Evolutionary conservation across 371 early-diverging fungal species (phyloP).

Genomic region (Apophysomyces trapeziformis): DNA sequence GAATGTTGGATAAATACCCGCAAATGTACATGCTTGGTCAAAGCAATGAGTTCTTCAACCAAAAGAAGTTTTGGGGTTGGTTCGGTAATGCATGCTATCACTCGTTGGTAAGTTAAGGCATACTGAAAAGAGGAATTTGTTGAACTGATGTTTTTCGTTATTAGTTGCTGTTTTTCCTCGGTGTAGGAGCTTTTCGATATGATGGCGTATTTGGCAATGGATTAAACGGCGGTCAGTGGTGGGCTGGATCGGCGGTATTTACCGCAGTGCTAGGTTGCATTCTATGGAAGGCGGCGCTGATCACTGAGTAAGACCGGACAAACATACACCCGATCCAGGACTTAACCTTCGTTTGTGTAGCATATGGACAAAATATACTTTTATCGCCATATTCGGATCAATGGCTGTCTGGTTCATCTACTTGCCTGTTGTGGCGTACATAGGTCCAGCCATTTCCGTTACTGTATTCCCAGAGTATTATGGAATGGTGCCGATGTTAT

Average conservation of each 20-base stretch:
- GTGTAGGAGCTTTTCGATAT: constrained; percentile 61
- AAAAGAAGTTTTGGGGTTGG: constrained; percentile 93
- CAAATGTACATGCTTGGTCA: constrained; percentile 97
- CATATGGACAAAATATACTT: constrained; percentile 87
- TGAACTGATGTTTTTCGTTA: background rate
- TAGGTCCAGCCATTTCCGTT: constrained; percentile 82
- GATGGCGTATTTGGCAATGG: constrained; percentile 71
- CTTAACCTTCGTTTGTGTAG: constrained; percentile 26
- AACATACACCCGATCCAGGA: background rate
- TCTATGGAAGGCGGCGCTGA: constrained; percentile 81
- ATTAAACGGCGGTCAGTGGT: constrained; percentile 77
- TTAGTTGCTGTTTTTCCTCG: constrained; percentile 67
- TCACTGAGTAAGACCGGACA: constrained; percentile 68
- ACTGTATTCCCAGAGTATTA: constrained; percentile 72
- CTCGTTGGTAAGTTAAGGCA: constrained; percentile 61
- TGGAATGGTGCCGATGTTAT: constrained; percentile 79
- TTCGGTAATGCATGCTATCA: constrained; percentile 93
- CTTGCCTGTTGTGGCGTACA: constrained; percentile 82
- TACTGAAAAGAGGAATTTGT: background rate
- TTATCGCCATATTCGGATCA: constrained; percentile 84
- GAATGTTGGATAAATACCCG: constrained; percentile 95
- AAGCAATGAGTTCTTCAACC: constrained; percentile 90
- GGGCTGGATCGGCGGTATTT: constrained; percentile 78
- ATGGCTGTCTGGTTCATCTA: constrained; percentile 87
- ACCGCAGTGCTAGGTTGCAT: constrained; percentile 82